Conservation (phyloP, 805 yeast genomes). For the Torulaspora indica region DNA sequence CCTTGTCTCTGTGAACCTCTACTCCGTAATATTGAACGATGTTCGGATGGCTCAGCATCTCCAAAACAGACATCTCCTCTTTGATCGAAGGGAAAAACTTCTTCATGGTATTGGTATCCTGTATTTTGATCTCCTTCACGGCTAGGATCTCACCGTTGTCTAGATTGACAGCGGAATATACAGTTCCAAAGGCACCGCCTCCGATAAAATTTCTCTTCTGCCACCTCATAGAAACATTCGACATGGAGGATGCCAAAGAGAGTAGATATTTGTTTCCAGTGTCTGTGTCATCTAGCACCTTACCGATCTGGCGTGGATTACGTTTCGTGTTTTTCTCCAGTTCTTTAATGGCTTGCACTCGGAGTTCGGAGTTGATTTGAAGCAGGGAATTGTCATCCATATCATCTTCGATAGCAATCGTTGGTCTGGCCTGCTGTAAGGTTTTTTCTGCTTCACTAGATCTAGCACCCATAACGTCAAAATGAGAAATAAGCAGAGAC, state of each 20-base stretch:
- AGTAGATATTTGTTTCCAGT: slow-evolving; percentile 83
- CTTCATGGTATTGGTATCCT: slow-evolving; percentile 78
- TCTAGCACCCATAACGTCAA: slow-evolving; percentile 97
- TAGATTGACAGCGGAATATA: slow-evolving; percentile 83
- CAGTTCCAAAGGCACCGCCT: slow-evolving; percentile 94
- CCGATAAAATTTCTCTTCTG: slow-evolving; percentile 93
- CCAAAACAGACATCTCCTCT: slow-evolving; percentile 95
- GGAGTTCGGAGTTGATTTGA: slow-evolving; percentile 58
- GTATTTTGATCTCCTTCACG: slow-evolving; percentile 89
- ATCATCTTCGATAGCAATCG: slow-evolving; percentile 39
- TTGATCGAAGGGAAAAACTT: slow-evolving; percentile 82
- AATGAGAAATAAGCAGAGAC: slow-evolving; percentile 88
- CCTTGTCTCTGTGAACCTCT: slow-evolving; percentile 93
- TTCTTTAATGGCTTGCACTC: slow-evolving; percentile 57
- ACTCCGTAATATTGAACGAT: slow-evolving; percentile 96
- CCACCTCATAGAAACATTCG: slow-evolving; percentile 92
- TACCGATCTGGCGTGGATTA: slow-evolving; percentile 59
- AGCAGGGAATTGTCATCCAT: slow-evolving; percentile 52
- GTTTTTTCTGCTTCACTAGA: slow-evolving; percentile 55
- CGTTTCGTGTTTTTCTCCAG: slow-evolving; percentile 52
- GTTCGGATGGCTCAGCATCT: slow-evolving; percentile 92
- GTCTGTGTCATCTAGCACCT: slow-evolving; percentile 82
- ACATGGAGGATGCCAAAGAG: slow-evolving; percentile 80
- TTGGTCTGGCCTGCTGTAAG: slow-evolving; percentile 32
- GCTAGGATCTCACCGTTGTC: slow-evolving; percentile 97